Evolutionary conservation across 2,329 filamentous ascomycete genomes (phyloP), one percentile per base, ranked within the genome.

Genomic region (Clarireedia hainanense): DNA sequence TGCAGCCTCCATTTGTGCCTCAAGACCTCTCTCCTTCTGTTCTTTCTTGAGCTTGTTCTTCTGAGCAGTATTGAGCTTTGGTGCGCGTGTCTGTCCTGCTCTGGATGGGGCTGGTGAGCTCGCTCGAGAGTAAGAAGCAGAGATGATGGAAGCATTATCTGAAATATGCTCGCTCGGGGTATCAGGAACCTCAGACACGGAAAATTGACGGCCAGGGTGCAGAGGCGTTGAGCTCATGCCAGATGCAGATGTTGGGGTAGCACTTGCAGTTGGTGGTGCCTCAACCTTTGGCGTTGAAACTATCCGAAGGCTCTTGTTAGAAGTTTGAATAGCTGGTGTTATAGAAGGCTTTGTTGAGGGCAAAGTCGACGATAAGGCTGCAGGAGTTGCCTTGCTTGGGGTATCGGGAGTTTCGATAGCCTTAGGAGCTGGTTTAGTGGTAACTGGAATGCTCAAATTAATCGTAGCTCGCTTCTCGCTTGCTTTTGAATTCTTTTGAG

Each of bases 141-240:
- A 91, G 4, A 89, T 78, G 23, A 91, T 75, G 0, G 86, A 91
- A 10, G 87, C 83, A 54, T 80, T 89, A 66, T 92, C 88, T n/a
- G 86, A 90, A 37, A 89, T 76, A 55, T 83, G 75, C 65, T 91
- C 88, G 65, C 86, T 91, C 0, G 88, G 87, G 0, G 88, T 91
- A 27, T 83, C 83, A n/a, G 88, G 86, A 6, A 80, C 75, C 56
- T 85, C 72, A 36, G 68, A 58, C 52, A 65, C 65, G 24, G 74
- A 80, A 5, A 75, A 73, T 64, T 80, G 75, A 26, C 78, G 72
- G 20, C 76, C 78, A 6, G 75, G 70, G 15, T 76, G 63, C 52
- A 74, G 74, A 6, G 67, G 64, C 23, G 70, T 68, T 47, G 74
- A 62, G 30, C 72, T 67, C 15, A 71, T 58, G 50, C 73, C 65